Evolutionary conservation across 495 filamentous ascomycete genomes (phyloP), one percentile per base, ranked within the genome.

Genomic region (Aspergillus sparsus): DNA sequence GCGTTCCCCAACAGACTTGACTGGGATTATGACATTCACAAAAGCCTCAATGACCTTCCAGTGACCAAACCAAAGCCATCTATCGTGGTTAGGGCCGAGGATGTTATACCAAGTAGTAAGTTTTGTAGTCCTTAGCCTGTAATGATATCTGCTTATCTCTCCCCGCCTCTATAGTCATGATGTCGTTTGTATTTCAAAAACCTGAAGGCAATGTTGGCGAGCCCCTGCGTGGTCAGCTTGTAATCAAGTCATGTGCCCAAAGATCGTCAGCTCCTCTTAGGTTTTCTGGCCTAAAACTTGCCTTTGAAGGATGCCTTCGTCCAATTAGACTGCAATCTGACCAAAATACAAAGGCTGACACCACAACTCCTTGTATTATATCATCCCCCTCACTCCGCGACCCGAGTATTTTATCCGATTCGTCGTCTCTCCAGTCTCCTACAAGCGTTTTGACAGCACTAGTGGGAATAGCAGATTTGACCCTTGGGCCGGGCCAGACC

Each of bases 161-260:
- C 16, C 4, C 3, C 34, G 16, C 36, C 31, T 47, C 37, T 31
- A 11, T 56, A 87, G 77, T 97, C 18, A 82, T 83, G 7, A 78
- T 87, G 4, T 83, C 86, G 8, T 91, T 93, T 67, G 76, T 87
- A 1, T 98, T 98, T 68, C 81, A 82, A 62, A 79, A 81, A 41
- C 73, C 82, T 2, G 87, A 93, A 70, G 91, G 89, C 9, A 89
- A 95, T 65, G 94, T 95, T 39, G 92, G 93, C 15, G 90, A 97
- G 62, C 79, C 80, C 49, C 76, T 91, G 56, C 75, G 75, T 21
- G 84, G 83, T n/a, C 93, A 98, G 65, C 78, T 97, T 27, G 71
- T 80, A 27, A 77, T 98, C 32, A 80, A 75, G 13, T 97, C 92
- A 2, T 83, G 77, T 57, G 87, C 93, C 11, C 83, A 89, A 15